A percentile compares a stretch with the other conserved stretches of the same genome.
These are phyloP conservation scores for Penicillium bovifimosum DNA, from an alignment of 495 filamentous ascomycete genomes.

Conservation along the genomic window DNA sequence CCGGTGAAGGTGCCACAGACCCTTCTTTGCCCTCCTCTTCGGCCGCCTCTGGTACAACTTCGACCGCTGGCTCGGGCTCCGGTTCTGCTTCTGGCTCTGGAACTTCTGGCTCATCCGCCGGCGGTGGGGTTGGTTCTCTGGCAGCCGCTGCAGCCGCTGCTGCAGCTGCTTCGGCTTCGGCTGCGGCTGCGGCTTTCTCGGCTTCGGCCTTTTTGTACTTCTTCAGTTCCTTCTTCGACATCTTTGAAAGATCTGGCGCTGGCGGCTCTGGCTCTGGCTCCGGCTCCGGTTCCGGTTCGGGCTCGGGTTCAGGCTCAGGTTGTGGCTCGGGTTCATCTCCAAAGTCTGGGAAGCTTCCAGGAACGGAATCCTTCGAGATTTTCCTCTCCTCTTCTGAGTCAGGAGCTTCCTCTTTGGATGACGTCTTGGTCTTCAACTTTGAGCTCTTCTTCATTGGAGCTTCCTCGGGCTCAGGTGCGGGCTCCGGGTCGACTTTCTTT, in stretches of 20 bases:
- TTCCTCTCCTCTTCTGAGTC: conserved; percentile 8
- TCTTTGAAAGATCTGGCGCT: conserved; percentile 23
- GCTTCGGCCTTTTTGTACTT: conserved; percentile 29
- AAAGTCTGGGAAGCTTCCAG: conserved; percentile 27
- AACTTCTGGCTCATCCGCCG: conserved; percentile 23
- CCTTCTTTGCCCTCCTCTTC: conserved; percentile 24
- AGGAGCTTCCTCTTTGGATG: conserved; percentile 19
- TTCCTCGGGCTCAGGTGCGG: conserved; percentile 22
- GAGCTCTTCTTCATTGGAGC: conserved; percentile 12
- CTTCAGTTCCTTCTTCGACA: conserved; percentile 29
- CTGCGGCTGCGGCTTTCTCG: conserved; percentile 3
- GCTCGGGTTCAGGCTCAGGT: conserved; percentile 19
- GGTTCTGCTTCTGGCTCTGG: conserved; percentile 16
- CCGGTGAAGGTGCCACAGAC: conserved; percentile 52
- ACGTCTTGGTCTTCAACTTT: conserved; percentile 10
- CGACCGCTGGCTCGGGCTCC: conserved; percentile 16
- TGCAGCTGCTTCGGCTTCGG: conserved; percentile 9
- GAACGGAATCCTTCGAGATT: background rate
- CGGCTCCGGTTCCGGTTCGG: conserved; percentile 16
- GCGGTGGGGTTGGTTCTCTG: conserved; percentile 60
- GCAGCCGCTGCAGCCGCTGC: conserved; percentile 50
- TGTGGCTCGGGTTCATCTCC: conserved; percentile 29
- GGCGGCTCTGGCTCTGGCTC: conserved; percentile 23
- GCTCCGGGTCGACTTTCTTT: conserved; percentile 25
- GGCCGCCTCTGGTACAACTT: conserved; percentile 13